A percentile compares a stretch with the other conserved stretches of the same genome.
Evolutionary conservation across 345 rosid genomes (phyloP).

Genomic region (Sisymbrium altissimum): DNA sequence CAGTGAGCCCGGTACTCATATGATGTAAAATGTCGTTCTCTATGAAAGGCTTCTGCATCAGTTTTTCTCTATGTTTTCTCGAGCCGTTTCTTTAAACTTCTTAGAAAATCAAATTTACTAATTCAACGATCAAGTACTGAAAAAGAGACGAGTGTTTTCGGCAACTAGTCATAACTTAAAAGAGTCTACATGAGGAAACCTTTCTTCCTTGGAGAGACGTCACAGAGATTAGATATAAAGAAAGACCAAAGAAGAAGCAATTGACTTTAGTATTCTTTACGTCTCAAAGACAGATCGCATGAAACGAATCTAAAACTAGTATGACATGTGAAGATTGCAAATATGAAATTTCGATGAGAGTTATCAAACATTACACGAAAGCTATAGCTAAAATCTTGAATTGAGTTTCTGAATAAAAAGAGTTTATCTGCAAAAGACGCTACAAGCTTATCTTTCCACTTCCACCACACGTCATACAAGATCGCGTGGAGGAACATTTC

Average conservation of each 20-base stretch:
- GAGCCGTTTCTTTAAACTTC: not conserved
- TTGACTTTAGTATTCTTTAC: conserved; percentile 21
- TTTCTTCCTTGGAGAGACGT: not conserved
- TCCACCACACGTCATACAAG: conserved; percentile 69
- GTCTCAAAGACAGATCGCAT: not conserved
- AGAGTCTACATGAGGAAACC: conserved; percentile 12
- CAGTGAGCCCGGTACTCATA: conserved; percentile 26
- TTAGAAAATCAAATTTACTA: not conserved
- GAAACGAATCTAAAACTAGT: not conserved
- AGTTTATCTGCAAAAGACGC: not conserved
- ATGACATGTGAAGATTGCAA: not conserved
- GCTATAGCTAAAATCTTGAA: not conserved
- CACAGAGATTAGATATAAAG: not conserved
- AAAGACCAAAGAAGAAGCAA: conserved; percentile 17
- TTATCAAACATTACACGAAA: conserved; percentile 10
- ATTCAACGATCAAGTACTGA: not conserved
- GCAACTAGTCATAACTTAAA: conserved; percentile 2
- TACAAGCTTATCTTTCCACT: conserved; percentile 61
- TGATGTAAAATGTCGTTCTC: conserved; percentile 12
- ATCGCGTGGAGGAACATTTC: conserved; percentile 78
- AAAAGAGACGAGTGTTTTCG: conserved; percentile 14
- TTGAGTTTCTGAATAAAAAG: not conserved
- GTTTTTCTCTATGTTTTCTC: not conserved
- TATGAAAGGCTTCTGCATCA: conserved; percentile 10
- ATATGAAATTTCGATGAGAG: conserved; percentile 2